Evolutionary conservation across 495 filamentous ascomycete species (phyloP), one percentile per base, ranked within the genome.

Genomic region (Aspergillus incahuasiensis): DNA sequence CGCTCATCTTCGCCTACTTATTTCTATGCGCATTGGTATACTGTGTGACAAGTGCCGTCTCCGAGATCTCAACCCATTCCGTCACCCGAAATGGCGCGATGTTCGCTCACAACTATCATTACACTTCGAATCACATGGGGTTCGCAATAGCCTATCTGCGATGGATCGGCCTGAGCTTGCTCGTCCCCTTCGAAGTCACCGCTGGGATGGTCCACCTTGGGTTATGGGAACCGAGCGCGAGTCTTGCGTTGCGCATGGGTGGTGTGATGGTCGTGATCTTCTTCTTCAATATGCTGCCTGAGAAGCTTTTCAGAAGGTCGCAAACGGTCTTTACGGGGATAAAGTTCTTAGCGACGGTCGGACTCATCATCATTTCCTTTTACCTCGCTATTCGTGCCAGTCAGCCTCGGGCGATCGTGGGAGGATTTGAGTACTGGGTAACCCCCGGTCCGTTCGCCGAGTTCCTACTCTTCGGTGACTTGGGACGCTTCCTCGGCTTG

Each of bases 201-300:
- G 85, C 89, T 2, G 91, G 89, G 20, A 86, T 90, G 55, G 84
- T 96, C 52, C 95, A 89, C 24, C 84, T 95, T 49, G 76, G 84
- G 16, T 87, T 87, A 65, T 97, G 90, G 91, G 80, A 86, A 35
- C 66, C 73, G 5, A 35, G 71, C 6, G 49, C 85, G 22, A 79
- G 78, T 24, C 79, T 86, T 48, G 83, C 84, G 28, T 78, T 87
- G 19, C 92, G 87, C 68, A 80, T 95, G 45, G 78, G 80, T 12
- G 70, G 92, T 51, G 88, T 92, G 68, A 81, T 86, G n/a, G 15
- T 78, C 6, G 61, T 84, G 21, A 86, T 94, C 49, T 71, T 92
- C 38, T 61, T 67, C 12, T 87, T 89, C 72, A 96, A 96, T 66
- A 70, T 92, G 41, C 84, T 91, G 45, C 88, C 89, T 13, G 86